phyloP scores from a whole-genome alignment of 1,139 yeast genomes.

The Nakaseomyces nivariensis region DNA sequence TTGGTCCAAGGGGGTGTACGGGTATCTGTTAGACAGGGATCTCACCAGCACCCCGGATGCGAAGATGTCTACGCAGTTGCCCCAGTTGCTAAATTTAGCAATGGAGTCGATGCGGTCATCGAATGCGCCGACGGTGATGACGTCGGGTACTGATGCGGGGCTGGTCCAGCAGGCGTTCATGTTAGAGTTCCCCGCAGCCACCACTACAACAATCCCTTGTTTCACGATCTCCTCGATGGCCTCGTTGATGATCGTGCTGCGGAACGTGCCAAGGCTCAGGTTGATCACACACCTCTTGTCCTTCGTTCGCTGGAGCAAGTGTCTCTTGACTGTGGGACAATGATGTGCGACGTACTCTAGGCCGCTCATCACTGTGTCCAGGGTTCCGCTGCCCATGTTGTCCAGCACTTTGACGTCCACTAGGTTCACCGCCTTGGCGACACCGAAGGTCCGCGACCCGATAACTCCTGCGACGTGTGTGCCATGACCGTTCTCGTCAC shows the following conservation, averaged over 20 bases:
- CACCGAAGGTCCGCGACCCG: slow-evolving; percentile 71
- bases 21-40: slow-evolving; percentile 23
- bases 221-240: slow-evolving; percentile 65
- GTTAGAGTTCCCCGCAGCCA: slow-evolving; percentile 81
- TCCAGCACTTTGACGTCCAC: slow-evolving; percentile 67
- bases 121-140: slow-evolving; percentile 79
- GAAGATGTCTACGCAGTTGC: slow-evolving; percentile 72
- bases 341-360: slow-evolving; percentile 64
- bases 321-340: slow-evolving; percentile 17
- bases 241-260: slow-evolving; percentile 53
- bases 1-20: slow-evolving; percentile 6
- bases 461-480: slow-evolving; percentile 90
- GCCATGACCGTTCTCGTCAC: slow-evolving; percentile 62
- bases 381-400: slow-evolving; percentile 52
- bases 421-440: slow-evolving; percentile 56
- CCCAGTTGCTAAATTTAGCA: slow-evolving; percentile 81
- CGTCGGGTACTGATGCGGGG: slow-evolving; percentile 65
- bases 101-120: slow-evolving; percentile 61
- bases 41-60: slow-evolving; percentile 67
- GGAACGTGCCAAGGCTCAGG: slow-evolving; percentile 65
- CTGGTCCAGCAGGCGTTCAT: slow-evolving; percentile 68
- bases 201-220: slow-evolving; percentile 70
- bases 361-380: slow-evolving; percentile 60
- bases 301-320: slow-evolving; percentile 1
- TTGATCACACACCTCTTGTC: slow-evolving; percentile 52